phyloP scores from a whole-genome alignment of 2,329 filamentous ascomycete species.

The Tolypocladium guangdongense region DNA sequence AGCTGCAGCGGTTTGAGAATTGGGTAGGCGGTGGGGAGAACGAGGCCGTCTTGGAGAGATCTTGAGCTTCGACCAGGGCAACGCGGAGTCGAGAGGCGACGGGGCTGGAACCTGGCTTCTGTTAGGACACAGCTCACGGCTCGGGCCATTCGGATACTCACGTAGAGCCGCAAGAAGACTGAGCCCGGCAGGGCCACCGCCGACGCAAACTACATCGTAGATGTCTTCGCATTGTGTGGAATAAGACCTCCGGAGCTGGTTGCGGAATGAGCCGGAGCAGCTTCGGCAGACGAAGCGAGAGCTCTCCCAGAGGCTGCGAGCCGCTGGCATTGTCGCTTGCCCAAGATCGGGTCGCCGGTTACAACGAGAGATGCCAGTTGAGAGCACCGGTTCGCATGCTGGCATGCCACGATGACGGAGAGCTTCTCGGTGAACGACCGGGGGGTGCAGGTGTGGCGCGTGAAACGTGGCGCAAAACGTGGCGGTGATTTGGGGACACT shows the following conservation, averaged over 20 bases:
- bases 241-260: slow-evolving; percentile 28
- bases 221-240: slow-evolving; percentile 50
- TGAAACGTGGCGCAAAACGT: background rate
- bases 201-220: slow-evolving; percentile 88
- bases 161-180: slow-evolving; percentile 69
- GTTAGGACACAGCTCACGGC: background rate
- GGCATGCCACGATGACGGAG: background rate
- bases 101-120: slow-evolving; percentile 56
- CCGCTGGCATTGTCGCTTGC: slow-evolving; percentile 13
- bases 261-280: slow-evolving; percentile 30
- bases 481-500: background rate
- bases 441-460: background rate
- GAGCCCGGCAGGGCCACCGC: slow-evolving; percentile 79
- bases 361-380: background rate
- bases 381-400: background rate
- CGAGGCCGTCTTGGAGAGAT: slow-evolving; percentile 57
- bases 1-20: slow-evolving; percentile 93
- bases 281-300: slow-evolving; percentile 33
- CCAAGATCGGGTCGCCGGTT: background rate
- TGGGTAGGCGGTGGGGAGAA: slow-evolving; percentile 56
- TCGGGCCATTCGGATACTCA: slow-evolving; percentile 22
- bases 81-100: slow-evolving; percentile 67
- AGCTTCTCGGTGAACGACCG: background rate
- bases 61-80: slow-evolving; percentile 83
- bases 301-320: slow-evolving; percentile 12